Conservation (phyloP, 1,284 basidiomycete species). For the Sparassis latifolia region DNA sequence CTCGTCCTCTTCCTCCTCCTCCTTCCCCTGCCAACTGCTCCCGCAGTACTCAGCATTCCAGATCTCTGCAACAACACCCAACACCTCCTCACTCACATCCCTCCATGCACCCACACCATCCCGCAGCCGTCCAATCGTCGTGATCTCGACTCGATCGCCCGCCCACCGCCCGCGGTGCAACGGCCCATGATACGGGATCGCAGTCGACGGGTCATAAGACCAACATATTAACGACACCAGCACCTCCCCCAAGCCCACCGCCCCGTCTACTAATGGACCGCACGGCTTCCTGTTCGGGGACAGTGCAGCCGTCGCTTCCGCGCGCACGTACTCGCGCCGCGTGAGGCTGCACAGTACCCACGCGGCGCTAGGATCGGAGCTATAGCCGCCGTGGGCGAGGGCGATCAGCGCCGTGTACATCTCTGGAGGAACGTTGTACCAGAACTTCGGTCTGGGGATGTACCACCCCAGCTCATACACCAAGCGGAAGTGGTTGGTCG, state of each 20-base stretch:
- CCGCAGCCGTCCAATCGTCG: conserved; percentile 7
- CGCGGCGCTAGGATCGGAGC: not conserved
- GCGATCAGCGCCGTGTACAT: no score
- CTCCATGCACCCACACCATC: conserved; percentile 4
- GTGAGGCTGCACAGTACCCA: conserved; percentile 11
- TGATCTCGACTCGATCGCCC: conserved; percentile 27
- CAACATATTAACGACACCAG: conserved; percentile 14
- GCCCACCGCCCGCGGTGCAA: conserved; percentile 14
- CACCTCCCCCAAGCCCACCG: conserved; percentile 5
- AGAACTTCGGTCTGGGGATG: no score
- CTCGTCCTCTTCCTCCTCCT: no score
- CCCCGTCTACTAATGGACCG: not conserved
- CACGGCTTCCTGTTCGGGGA: not conserved
- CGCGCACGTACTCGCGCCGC: conserved; percentile 7
- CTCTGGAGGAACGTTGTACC: no score
- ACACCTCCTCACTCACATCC: conserved; percentile 10
- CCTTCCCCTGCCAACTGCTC: no score
- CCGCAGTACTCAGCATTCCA: not conserved
- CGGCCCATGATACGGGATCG: not conserved
- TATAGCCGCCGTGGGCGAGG: no score
- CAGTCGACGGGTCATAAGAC: conserved; percentile 5
- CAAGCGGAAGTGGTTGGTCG: no score
- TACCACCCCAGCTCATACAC: no score
- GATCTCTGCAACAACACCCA: not conserved
- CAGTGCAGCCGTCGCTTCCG: not conserved